Conservation (phyloP, 2,329 filamentous ascomycete genomes). For the Aspergillus pseudonomiae region DNA sequence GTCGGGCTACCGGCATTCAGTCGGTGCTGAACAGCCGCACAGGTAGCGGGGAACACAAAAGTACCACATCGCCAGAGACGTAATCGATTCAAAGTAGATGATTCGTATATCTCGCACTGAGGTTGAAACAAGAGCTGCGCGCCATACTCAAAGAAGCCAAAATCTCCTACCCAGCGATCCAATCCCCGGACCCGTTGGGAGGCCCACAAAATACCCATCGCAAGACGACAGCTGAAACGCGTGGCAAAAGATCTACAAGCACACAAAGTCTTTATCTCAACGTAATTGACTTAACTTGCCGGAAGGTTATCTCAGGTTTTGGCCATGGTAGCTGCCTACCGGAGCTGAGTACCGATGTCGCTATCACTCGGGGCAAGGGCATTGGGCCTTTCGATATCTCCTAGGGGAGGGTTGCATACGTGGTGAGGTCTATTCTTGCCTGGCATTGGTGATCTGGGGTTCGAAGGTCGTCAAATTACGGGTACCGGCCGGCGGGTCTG, state of each 20-base stretch:
- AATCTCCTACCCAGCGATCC: slow-evolving; percentile 3
- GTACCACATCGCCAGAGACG: neutral
- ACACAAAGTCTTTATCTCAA: slow-evolving; percentile 7
- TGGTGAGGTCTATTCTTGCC: neutral
- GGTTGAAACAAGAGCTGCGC: neutral
- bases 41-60: neutral
- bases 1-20: neutral
- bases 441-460: neutral
- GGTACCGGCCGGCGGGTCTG: neutral
- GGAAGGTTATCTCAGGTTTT: neutral
- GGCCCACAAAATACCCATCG: slow-evolving; percentile 9
- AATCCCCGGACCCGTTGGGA: slow-evolving; percentile 8
- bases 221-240: slow-evolving; percentile 22
- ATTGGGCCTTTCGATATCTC: neutral
- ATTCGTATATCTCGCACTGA: neutral
- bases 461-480: neutral
- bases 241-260: slow-evolving; percentile 18
- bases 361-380: neutral
- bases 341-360: slow-evolving; percentile 20
- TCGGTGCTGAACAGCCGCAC: neutral
- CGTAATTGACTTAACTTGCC: neutral
- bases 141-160: neutral
- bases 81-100: neutral
- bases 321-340: slow-evolving; percentile 3
- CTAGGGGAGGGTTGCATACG: neutral